Conservation (phyloP, 768 basidiomycete species). For the Tricholoma furcatifolium region DNA sequence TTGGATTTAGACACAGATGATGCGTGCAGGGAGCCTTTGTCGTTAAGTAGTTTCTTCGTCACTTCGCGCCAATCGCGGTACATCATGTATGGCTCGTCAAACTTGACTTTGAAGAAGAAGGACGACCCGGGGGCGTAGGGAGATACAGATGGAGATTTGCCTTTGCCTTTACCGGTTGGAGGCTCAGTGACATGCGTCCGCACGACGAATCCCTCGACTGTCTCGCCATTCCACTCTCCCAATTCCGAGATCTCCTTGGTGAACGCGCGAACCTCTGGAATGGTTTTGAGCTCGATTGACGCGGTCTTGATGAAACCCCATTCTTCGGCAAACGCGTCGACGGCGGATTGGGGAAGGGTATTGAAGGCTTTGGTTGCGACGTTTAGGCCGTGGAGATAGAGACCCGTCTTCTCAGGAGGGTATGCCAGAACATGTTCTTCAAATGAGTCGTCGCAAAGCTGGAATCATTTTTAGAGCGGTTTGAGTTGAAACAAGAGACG, state of each 20-base stretch:
- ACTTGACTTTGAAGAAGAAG: constrained; percentile 99
- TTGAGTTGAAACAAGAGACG: background rate
- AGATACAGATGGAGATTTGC: constrained; percentile 29
- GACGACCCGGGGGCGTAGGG: constrained; percentile 81
- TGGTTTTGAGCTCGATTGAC: constrained; percentile 53
- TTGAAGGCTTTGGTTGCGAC: constrained; percentile 60
- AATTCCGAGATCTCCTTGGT: constrained; percentile 62
- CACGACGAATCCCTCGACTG: constrained; percentile 94
- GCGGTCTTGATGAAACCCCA: constrained; percentile 91
- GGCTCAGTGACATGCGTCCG: constrained; percentile 62
- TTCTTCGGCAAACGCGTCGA: constrained; percentile 79
- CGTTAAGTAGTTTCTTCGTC: constrained; percentile 70
- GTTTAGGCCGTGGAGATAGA: constrained; percentile 94
- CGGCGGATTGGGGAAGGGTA: constrained; percentile 63
- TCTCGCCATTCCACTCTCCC: constrained; percentile 80
- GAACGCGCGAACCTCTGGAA: constrained; percentile 71
- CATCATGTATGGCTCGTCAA: constrained; percentile 98
- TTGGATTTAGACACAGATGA: constrained; percentile 57
- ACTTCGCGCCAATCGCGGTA: constrained; percentile 97
- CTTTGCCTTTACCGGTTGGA: constrained; percentile 28
- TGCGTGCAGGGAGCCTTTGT: constrained; percentile 23
- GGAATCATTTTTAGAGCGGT: background rate
- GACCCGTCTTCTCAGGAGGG: constrained; percentile 76
- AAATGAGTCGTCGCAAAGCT: constrained; percentile 97
- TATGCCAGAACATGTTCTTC: constrained; percentile 95